Conservation (phyloP, 371 early-diverging fungal genomes). For the Mortierella sp. region DNA sequence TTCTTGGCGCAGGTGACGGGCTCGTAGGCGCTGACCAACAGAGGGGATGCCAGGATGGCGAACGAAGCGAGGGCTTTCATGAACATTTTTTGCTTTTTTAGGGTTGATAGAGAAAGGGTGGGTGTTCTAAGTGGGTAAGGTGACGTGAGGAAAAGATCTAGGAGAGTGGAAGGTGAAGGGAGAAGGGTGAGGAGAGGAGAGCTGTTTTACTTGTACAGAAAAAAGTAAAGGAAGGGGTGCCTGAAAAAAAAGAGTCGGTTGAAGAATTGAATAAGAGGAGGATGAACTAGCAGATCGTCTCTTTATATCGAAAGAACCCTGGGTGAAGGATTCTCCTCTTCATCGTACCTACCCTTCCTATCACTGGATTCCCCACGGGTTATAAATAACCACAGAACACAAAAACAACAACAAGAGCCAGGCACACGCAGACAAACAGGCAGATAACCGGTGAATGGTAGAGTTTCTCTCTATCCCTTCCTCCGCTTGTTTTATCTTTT, state of each 20-base stretch:
- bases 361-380: too few species aligned
- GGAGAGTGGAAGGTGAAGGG: background rate
- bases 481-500: too few species aligned
- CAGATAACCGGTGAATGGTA: too few species aligned
- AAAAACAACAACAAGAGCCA: too few species aligned
- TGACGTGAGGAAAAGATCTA: background rate
- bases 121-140: background rate
- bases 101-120: background rate
- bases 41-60: constrained; percentile 18
- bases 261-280: background rate
- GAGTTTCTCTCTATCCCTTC: too few species aligned
- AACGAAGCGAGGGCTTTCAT: constrained; percentile 21
- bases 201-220: constrained; percentile 3
- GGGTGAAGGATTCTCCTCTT: too few species aligned
- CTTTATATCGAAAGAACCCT: background rate
- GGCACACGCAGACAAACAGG: too few species aligned
- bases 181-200: background rate
- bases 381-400: too few species aligned
- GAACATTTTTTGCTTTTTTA: constrained; percentile 16
- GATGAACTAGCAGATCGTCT: background rate
- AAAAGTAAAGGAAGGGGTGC: constrained; percentile 10
- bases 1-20: constrained; percentile 29
- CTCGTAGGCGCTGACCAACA: constrained; percentile 27
- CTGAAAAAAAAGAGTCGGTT: background rate
- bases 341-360: too few species aligned